These are phyloP conservation scores for Dothistroma septosporum DNA, from an alignment of 2,329 filamentous ascomycete species.

Conservation along the genomic window DNA sequence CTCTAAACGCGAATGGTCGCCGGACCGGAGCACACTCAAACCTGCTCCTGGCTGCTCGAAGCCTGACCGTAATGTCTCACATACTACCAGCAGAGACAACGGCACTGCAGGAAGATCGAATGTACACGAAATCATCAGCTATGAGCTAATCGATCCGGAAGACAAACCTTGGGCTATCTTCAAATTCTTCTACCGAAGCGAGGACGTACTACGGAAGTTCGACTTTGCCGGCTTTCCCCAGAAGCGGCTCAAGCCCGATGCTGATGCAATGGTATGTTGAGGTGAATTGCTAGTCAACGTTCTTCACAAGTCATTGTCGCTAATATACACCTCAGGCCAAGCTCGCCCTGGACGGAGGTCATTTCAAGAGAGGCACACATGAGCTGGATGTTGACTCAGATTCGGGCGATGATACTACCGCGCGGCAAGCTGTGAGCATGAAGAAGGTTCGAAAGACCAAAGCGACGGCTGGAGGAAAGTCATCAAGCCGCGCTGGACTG, in stretches of 20 bases:
- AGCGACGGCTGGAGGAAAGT: neutral
- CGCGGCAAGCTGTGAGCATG: neutral
- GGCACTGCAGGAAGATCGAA: neutral
- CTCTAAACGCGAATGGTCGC: neutral
- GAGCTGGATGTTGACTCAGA: neutral
- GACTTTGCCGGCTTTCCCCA: slow-evolving; percentile 9
- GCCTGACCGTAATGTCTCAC: slow-evolving; percentile 4
- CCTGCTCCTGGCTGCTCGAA: neutral
- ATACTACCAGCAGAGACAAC: slow-evolving; percentile 2
- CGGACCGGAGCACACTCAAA: neutral
- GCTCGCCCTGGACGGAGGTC: neutral
- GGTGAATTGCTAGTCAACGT: too few relatives aligned
- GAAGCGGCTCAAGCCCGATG: neutral
- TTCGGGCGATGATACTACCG: neutral
- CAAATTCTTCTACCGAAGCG: slow-evolving; percentile 18
- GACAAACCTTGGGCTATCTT: slow-evolving; percentile 11
- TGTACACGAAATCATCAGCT: slow-evolving; percentile 4
- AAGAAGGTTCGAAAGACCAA: neutral
- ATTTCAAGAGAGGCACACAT: neutral
- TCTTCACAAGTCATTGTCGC: neutral
- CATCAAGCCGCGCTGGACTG: neutral
- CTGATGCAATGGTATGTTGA: neutral
- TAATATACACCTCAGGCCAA: neutral
- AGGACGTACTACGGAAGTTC: slow-evolving; percentile 13
- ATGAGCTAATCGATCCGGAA: neutral